Conservation (phyloP, 2,329 filamentous ascomycete genomes). For the Fusarium sp. region DNA sequence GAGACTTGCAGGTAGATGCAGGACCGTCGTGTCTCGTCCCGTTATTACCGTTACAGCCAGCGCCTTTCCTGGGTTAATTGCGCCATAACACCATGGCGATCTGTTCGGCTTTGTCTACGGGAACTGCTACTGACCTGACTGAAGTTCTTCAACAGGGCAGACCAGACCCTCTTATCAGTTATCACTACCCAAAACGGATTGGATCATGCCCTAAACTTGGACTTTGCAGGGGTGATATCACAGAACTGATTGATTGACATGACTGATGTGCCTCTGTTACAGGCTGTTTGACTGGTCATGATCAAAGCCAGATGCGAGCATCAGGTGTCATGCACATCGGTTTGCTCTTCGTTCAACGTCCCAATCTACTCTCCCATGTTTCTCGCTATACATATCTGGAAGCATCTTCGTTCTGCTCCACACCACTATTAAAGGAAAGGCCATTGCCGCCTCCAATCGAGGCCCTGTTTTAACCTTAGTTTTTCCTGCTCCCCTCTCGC, state of each 20-base stretch:
- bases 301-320: slow-evolving; percentile 38
- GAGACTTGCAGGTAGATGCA: slow-evolving; percentile 26
- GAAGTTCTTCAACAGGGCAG: slow-evolving; percentile 19
- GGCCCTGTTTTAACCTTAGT: slow-evolving; percentile 18
- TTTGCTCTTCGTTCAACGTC: slow-evolving; percentile 11
- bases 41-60: slow-evolving; percentile 23
- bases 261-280: background rate
- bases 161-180: slow-evolving; percentile 31
- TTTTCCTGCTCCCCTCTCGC: slow-evolving; percentile 10
- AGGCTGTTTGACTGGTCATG: slow-evolving; percentile 14
- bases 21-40: slow-evolving; percentile 16
- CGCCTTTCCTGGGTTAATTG: slow-evolving; percentile 27
- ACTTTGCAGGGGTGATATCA: slow-evolving; percentile 22
- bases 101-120: slow-evolving; percentile 22
- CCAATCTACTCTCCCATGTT: background rate
- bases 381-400: slow-evolving; percentile 14
- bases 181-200: slow-evolving; percentile 34
- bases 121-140: slow-evolving; percentile 9
- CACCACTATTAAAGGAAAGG: slow-evolving; percentile 27
- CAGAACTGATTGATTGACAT: slow-evolving; percentile 24
- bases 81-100: slow-evolving; percentile 29
- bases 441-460: slow-evolving; percentile 37
- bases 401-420: slow-evolving; percentile 20
- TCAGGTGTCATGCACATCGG: slow-evolving; percentile 36
- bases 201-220: slow-evolving; percentile 26